Evolutionary conservation across 2,329 filamentous ascomycete genomes (phyloP).

Genomic region (Fusarium temperatum): DNA sequence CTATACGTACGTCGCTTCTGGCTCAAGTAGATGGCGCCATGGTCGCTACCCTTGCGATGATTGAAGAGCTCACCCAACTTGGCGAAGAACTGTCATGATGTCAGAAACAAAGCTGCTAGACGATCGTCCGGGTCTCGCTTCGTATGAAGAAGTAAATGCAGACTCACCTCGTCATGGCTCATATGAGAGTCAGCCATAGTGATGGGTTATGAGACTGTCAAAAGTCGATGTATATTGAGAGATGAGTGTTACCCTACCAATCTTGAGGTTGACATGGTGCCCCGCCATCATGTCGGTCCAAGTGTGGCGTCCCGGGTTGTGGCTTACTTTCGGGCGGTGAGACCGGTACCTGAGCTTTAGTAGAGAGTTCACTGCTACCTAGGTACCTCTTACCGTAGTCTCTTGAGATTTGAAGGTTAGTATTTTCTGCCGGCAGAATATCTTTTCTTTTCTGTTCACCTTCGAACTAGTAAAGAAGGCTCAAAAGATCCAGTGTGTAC

Average conservation of each 20-base stretch:
- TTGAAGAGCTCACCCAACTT: slow-evolving; percentile 74
- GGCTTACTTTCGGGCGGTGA: slow-evolving; percentile 13
- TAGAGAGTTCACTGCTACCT: neutral
- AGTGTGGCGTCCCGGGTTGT: slow-evolving; percentile 15
- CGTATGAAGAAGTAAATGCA: too few species aligned
- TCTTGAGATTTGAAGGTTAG: neutral
- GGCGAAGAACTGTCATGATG: slow-evolving; percentile 72
- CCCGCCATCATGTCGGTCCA: slow-evolving; percentile 31
- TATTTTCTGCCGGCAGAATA: slow-evolving; percentile 14
- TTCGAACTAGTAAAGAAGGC: neutral
- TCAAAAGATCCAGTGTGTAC: neutral
- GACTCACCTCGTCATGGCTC: slow-evolving; percentile 42
- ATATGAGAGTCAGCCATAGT: slow-evolving; percentile 37
- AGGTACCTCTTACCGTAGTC: neutral
- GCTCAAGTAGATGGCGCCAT: slow-evolving; percentile 77
- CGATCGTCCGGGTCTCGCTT: neutral
- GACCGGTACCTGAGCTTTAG: neutral
- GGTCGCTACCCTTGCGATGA: slow-evolving; percentile 71
- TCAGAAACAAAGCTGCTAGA: slow-evolving; percentile 6
- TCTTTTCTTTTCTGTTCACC: neutral
- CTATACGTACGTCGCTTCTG: slow-evolving; percentile 75
- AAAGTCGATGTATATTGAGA: slow-evolving; percentile 12
- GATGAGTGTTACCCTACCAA: slow-evolving; percentile 14
- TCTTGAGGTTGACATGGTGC: slow-evolving; percentile 32
- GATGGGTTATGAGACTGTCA: neutral